A percentile compares a stretch with the other conserved stretches of the same genome.
Evolutionary conservation across 345 rosid species (phyloP).

Genomic region (Stellera chamaejasme): DNA sequence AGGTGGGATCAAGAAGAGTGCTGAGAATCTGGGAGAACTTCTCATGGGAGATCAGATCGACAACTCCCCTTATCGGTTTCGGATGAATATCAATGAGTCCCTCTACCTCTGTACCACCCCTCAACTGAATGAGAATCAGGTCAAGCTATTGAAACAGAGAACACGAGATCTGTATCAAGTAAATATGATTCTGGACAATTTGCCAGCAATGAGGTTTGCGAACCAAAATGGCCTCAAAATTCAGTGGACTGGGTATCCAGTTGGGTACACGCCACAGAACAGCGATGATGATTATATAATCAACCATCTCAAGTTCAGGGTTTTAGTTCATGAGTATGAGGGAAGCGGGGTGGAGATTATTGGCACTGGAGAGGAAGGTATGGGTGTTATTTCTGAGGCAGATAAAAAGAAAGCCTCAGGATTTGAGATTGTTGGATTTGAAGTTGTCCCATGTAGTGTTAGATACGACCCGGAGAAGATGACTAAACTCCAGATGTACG

Average conservation of each 20-base stretch:
- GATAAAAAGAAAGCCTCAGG: constrained; percentile 62
- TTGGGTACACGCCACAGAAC: constrained; percentile 61
- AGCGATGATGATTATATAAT: constrained; percentile 72
- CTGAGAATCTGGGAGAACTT: constrained; percentile 88
- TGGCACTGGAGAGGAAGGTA: constrained; percentile 82
- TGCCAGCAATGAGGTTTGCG: constrained; percentile 74
- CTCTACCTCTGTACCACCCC: constrained; percentile 59
- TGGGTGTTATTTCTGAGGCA: constrained; percentile 70
- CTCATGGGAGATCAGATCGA: constrained; percentile 93
- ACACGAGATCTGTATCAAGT: constrained; percentile 77
- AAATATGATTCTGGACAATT: constrained; percentile 77
- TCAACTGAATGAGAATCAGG: constrained; percentile 57
- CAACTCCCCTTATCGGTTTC: constrained; percentile 72
- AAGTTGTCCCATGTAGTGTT: constrained; percentile 77
- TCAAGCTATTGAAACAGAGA: constrained; percentile 82
- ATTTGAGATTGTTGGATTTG: constrained; percentile 78
- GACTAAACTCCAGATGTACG: constrained; percentile 61
- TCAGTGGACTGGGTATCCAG: constrained; percentile 86
- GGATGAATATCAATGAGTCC: constrained; percentile 61
- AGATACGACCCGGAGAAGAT: constrained; percentile 46
- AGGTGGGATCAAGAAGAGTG: constrained; percentile 57
- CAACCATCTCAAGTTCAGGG: constrained; percentile 68
- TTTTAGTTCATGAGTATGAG: constrained; percentile 68
- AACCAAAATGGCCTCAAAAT: constrained; percentile 60
- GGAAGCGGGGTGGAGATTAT: constrained; percentile 70